Evolutionary conservation across 2,329 filamentous ascomycete genomes (phyloP), one percentile per base, ranked within the genome.

Genomic region (Aspergillus tubingensis): DNA sequence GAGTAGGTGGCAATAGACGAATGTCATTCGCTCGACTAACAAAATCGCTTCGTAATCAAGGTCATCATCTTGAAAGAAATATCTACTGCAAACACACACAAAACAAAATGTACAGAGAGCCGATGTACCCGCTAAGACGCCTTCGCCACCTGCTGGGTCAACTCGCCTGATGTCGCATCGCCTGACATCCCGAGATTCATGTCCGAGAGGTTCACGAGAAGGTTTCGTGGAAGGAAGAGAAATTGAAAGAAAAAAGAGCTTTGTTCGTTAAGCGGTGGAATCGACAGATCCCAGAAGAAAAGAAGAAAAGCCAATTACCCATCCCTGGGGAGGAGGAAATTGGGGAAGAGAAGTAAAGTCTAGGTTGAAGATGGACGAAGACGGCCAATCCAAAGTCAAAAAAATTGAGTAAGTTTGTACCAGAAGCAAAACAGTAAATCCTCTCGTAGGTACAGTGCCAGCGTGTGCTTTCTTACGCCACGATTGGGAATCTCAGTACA

Each of bases 361-460:
- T 43, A 62, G 30, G 58, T 63, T 55, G 57, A 58, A 52, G 43
- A 49, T 51, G 25, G 30, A 32, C 30, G 30, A 32, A 32, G 32
- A 13, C 5, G 32, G 32, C 32, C 32, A 36, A 36, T 36, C 32
- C 32, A 36, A 36, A 36, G 32, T 36, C 32, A 36, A 36, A 36
- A n/a, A 21, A 49, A 10, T 50, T 30, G 30, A 49, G 5, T 43
- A 64, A 62, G 49, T 66, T 64, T 64, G 62, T 62, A 64, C 63
- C 63, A 60, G 60, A 65, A 65, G 55, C 58, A 63, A 62, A 63
- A 61, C 58, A 63, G 38, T 58, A 57, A 36, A 63, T 59, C 49
- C 64, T 58, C 53, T 58, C 58, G 63, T 67, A 65, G 65, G 65
- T 68, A 71, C 69, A 72, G 57, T 53, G 63, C 69, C 68, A 67